Conservation (phyloP, 768 basidiomycete species). For the Vararia minispora region DNA sequence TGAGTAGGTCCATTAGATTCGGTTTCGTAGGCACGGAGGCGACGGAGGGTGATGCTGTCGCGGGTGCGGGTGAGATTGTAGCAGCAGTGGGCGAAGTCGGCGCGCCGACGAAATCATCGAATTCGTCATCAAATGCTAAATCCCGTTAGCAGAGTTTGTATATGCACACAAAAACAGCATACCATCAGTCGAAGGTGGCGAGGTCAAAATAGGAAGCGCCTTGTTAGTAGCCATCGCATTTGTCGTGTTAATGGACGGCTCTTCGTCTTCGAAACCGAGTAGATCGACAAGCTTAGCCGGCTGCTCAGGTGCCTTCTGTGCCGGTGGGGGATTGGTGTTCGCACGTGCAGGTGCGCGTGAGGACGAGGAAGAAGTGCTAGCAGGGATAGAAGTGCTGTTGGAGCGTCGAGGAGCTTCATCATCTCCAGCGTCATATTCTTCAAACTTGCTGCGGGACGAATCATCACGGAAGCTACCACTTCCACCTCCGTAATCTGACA, state of each 20-base stretch:
- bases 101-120: slow-evolving; percentile 76
- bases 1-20: slow-evolving; percentile 8
- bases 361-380: slow-evolving; percentile 20
- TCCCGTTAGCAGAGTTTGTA: background rate
- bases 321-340: slow-evolving; percentile 18
- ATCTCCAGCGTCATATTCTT: slow-evolving; percentile 95
- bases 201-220: slow-evolving; percentile 37
- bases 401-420: slow-evolving; percentile 52
- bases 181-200: slow-evolving; percentile 17
- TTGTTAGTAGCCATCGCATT: slow-evolving; percentile 32
- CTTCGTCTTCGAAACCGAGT: slow-evolving; percentile 71
- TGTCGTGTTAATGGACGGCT: slow-evolving; percentile 25
- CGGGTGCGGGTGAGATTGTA: slow-evolving; percentile 11
- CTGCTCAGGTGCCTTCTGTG: slow-evolving; percentile 32
- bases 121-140: slow-evolving; percentile 55
- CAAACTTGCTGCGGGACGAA: slow-evolving; percentile 49
- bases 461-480: slow-evolving; percentile 44
- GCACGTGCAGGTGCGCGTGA: slow-evolving; percentile 28
- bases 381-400: slow-evolving; percentile 26
- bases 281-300: slow-evolving; percentile 49
- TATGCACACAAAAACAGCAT: background rate
- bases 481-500: slow-evolving; percentile 10
- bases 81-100: slow-evolving; percentile 32
- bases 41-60: slow-evolving; percentile 32
- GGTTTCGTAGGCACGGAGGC: slow-evolving; percentile 30